Conservation (phyloP, 164 flowering plant species). For the Vitis rupestris region DNA sequence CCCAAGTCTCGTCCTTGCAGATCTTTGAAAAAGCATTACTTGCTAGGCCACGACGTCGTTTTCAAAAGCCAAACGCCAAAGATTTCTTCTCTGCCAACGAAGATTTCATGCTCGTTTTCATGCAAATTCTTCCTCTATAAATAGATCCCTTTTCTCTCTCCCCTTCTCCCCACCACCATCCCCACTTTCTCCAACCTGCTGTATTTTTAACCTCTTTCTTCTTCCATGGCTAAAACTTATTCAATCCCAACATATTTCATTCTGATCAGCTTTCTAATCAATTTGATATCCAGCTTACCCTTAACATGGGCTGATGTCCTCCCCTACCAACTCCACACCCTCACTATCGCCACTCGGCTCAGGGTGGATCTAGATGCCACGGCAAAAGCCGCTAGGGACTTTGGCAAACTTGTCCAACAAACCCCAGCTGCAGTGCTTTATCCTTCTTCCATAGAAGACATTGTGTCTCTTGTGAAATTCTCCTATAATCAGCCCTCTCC, state of each 20-base stretch:
- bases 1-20: conserved; percentile 21
- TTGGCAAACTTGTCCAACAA: conserved; percentile 41
- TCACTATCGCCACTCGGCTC: conserved; percentile 31
- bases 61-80: conserved; percentile 4
- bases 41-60: conserved; percentile 5
- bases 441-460: conserved; percentile 57
- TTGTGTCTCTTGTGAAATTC: conserved; percentile 36
- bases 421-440: conserved; percentile 59
- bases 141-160: conserved; percentile 2
- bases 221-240: conserved; percentile 25
- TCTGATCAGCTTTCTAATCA: conserved; percentile 19
- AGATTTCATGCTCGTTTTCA: conserved; percentile 29
- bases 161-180: not conserved
- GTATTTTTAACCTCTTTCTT: conserved; percentile 6
- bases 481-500: conserved; percentile 33
- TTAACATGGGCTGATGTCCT: conserved; percentile 22
- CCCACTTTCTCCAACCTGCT: not conserved
- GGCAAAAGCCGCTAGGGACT: conserved; percentile 51
- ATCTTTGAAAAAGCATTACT: conserved; percentile 30
- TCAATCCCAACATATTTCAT: conserved; percentile 15
- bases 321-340: conserved; percentile 27
- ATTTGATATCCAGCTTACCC: conserved; percentile 28
- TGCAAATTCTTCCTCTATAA: conserved; percentile 15
- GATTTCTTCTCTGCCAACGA: conserved; percentile 20
- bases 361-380: conserved; percentile 30